These are phyloP conservation scores for Rosa lucieae DNA, from an alignment of 306 rosid species.

Conservation along the genomic window DNA sequence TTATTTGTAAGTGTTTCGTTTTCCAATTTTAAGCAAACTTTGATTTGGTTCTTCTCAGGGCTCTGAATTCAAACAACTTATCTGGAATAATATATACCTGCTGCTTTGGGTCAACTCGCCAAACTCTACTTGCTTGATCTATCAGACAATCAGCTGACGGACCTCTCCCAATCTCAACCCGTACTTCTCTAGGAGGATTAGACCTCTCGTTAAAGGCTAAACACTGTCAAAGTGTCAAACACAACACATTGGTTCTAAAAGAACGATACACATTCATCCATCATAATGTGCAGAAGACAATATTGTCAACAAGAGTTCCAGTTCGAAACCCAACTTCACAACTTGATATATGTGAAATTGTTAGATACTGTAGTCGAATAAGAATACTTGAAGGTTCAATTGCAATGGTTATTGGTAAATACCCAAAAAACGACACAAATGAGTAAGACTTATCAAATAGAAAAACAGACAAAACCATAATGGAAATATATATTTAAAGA, in stretches of 20 bases:
- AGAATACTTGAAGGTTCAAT: too few relatives aligned
- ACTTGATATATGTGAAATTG: too few relatives aligned
- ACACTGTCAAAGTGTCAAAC: constrained; percentile 42
- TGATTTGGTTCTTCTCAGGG: constrained; percentile 46
- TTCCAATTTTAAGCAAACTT: background rate
- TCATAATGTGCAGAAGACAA: too few relatives aligned
- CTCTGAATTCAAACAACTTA: constrained; percentile 73
- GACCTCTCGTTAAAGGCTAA: constrained; percentile 73
- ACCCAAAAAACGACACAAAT: background rate
- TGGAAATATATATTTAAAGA: background rate
- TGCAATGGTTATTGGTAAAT: too few relatives aligned
- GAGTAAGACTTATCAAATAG: background rate
- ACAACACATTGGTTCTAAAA: too few relatives aligned
- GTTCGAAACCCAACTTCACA: too few relatives aligned
- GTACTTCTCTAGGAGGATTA: constrained; percentile 65
- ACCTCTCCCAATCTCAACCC: constrained; percentile 62
- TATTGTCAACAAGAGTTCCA: too few relatives aligned
- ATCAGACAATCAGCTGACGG: constrained; percentile 76
- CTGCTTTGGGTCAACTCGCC: constrained; percentile 85
- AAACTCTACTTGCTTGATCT: constrained; percentile 79
- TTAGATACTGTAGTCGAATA: too few relatives aligned
- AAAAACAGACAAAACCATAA: background rate
- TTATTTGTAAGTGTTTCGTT: background rate
- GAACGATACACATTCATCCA: too few relatives aligned
- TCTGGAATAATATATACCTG: constrained; percentile 58